Base-by-base conservation (phyloP, 345 rosid genomes). In the Salix suchowensis region DNA sequence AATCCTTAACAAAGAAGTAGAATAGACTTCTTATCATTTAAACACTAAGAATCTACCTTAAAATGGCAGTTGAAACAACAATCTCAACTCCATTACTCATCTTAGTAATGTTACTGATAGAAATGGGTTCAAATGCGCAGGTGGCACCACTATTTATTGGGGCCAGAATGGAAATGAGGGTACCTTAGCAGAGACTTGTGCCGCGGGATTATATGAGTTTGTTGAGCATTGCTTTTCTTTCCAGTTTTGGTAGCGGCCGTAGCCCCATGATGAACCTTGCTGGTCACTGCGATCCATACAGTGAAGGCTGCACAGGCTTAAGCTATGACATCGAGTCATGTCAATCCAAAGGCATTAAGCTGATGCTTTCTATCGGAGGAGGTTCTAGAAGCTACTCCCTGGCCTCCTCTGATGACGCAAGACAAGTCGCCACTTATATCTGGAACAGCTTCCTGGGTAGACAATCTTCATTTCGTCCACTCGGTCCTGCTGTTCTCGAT, bases 121-220 rank as follows among this genome's bases (percentile, higher is more conserved):
- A 42, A 50, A 30, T 4, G 12, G 46, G 65, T 54, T 68, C 71
- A 8, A n/a, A 42, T 68, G 61, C 61, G 61, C 61, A 21, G 69
- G 74, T n/a, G 79, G 67, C 8, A 61, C 44, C 70, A n/a, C 68
- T 55, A 26, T 72, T 19, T 78, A 72, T 15, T 72, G 73, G 75
- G 80, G 75, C 16, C 71, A 77, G 48, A 71, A 77, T 62, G 75
- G 71, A 44, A 46, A 65, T 7, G 80, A 77, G 23, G 80, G 80
- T 9, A 77, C 52, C 70, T 36, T 77, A 5, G 70, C 70, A 3
- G 70, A 69, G 61, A 76, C 62, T 2, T 70, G 74, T 61, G 69
- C 74, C 18, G 39, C 65, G 9, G 80, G 71, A 61, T 37, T 64
- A 24, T 77, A 77, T 18, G 37, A 77, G 1, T 62, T 19, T 37